Evolutionary conservation across 768 basidiomycete genomes (phyloP).

Genomic region (Russula vinacea): DNA sequence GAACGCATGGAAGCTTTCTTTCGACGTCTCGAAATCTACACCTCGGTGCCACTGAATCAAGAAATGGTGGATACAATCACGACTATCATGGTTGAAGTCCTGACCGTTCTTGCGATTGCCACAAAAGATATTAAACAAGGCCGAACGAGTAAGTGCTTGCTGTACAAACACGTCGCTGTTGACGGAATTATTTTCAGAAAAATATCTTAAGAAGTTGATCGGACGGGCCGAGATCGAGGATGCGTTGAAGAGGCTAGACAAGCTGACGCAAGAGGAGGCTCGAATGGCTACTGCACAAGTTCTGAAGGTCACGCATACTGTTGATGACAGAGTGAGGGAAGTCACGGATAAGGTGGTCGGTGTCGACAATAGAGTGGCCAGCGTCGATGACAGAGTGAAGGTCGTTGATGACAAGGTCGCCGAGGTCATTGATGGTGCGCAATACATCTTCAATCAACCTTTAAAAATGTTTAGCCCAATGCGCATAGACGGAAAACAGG

Average conservation of each 20-base stretch:
- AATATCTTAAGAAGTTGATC: neutral
- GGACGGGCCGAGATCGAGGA: neutral
- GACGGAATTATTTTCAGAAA: neutral
- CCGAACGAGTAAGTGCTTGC: neutral
- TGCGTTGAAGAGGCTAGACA: neutral
- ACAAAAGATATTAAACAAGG: neutral
- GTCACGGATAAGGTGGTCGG: neutral
- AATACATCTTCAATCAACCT: neutral
- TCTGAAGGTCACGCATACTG: neutral
- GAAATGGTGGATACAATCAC: neutral
- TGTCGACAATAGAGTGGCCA: neutral
- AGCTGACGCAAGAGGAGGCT: conserved; percentile 3
- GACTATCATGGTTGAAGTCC: neutral
- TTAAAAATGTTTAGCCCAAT: neutral
- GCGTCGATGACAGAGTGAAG: neutral
- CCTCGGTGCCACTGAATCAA: neutral
- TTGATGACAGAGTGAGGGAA: neutral
- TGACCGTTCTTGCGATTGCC: neutral
- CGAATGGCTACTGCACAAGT: neutral
- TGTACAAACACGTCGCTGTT: too few species aligned
- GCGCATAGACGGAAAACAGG: neutral
- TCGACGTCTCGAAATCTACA: neutral
- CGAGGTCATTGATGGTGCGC: neutral
- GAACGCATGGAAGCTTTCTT: neutral
- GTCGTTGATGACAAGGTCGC: neutral